Evolutionary conservation across 1,139 yeast species (phyloP).

Genomic region (Kodamaea sp.): DNA sequence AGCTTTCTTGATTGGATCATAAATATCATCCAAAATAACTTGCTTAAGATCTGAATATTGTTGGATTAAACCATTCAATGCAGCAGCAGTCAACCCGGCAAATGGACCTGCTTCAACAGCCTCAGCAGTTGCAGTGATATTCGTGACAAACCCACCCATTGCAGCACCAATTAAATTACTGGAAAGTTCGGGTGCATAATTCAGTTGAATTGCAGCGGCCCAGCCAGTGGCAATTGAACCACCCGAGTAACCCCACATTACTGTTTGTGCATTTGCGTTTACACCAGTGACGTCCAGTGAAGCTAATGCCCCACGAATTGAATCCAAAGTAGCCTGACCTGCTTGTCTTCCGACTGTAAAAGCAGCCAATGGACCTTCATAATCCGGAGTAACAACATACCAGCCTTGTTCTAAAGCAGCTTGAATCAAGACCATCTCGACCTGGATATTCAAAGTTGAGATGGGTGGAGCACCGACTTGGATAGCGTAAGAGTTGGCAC

Average conservation of each 20-base stretch:
- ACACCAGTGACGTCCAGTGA: constrained; percentile 24
- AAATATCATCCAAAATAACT: not conserved
- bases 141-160: constrained; percentile 32
- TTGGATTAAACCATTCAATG: constrained; percentile 24
- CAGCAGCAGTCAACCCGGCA: constrained; percentile 26
- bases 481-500: constrained; percentile 33
- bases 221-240: constrained; percentile 35
- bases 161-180: constrained; percentile 28
- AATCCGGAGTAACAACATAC: constrained; percentile 32
- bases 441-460: constrained; percentile 17
- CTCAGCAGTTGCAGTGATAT: constrained; percentile 18
- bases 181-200: constrained; percentile 30
- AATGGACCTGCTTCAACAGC: constrained; percentile 21
- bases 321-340: constrained; percentile 27
- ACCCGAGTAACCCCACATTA: constrained; percentile 37
- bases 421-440: constrained; percentile 20
- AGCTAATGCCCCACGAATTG: constrained; percentile 23
- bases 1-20: constrained; percentile 1
- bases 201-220: constrained; percentile 33
- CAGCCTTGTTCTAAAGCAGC: constrained; percentile 26
- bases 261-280: constrained; percentile 20
- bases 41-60: constrained; percentile 22
- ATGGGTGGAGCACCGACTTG: constrained; percentile 13
- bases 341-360: constrained; percentile 30
- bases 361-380: constrained; percentile 28